Evolutionary conservation across 2,329 filamentous ascomycete species (phyloP).

Genomic region (Pseudogymnoascus sp.): DNA sequence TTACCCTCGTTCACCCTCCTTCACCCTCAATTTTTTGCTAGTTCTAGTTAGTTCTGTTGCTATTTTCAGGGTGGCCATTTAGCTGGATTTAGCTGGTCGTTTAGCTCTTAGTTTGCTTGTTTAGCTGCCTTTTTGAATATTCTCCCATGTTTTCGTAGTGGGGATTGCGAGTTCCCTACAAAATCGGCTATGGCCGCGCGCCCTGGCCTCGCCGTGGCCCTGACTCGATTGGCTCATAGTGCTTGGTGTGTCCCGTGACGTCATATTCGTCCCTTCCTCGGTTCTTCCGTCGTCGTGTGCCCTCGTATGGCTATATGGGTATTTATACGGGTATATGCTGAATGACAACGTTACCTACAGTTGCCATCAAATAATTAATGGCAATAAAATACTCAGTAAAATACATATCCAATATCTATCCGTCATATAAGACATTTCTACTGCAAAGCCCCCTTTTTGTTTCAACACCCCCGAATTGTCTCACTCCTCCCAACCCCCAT

Average conservation of each 20-base stretch:
- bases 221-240: neutral
- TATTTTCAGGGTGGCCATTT: slow-evolving; percentile 6
- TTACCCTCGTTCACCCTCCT: too few species aligned
- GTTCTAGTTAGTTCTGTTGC: neutral
- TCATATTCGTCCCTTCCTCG: neutral
- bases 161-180: neutral
- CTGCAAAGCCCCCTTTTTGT: neutral
- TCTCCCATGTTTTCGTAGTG: neutral
- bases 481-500: neutral
- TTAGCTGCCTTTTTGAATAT: neutral
- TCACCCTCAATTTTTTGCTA: neutral
- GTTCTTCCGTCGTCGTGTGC: too few species aligned
- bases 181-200: neutral
- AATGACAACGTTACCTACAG: too few species aligned
- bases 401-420: neutral
- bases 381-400: neutral
- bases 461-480: neutral
- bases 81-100: neutral
- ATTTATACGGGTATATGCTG: neutral
- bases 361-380: neutral
- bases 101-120: too few species aligned
- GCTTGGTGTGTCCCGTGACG: neutral
- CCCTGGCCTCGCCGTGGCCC: neutral
- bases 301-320: neutral
- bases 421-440: neutral